A percentile compares a stretch with the other conserved stretches of the same genome.
These are phyloP conservation scores for Chrysanthemum seticuspe DNA, from an alignment of 129 eudicot genomes.

Conservation along the genomic window DNA sequence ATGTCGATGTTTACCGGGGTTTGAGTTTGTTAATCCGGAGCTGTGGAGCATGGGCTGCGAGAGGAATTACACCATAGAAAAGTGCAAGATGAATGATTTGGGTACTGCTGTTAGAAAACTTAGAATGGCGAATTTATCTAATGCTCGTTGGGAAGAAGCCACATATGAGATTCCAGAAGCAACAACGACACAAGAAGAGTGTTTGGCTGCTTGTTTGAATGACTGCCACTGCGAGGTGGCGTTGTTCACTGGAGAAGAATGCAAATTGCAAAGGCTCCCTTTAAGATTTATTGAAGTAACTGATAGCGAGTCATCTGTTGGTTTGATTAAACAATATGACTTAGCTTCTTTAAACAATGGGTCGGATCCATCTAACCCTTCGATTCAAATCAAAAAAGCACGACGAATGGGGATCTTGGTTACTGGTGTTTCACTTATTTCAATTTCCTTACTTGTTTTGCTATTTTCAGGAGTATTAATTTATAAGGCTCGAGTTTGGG, in stretches of 20 bases:
- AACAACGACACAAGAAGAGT: constrained; percentile 26
- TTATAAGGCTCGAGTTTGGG: constrained; percentile 1
- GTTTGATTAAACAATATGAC: constrained; percentile 3
- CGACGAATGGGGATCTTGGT: constrained; percentile 3
- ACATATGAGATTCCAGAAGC: constrained; percentile 12
- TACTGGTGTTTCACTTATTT: constrained; percentile 23
- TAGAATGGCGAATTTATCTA: constrained; percentile 11
- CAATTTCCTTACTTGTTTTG: constrained; percentile 5
- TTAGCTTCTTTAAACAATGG: constrained; percentile 1
- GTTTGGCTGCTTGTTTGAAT: constrained; percentile 28
- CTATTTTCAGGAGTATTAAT: constrained; percentile 21
- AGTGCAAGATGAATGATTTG: constrained; percentile 20
- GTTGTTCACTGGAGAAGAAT: constrained; percentile 13
- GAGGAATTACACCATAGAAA: constrained; percentile 30
- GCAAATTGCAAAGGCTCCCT: constrained; percentile 40
- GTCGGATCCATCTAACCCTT: constrained; percentile 3
- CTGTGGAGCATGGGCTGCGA: constrained; percentile 33
- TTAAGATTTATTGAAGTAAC: constrained; percentile 15
- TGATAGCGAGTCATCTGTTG: not conserved
- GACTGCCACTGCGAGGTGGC: constrained; percentile 47
- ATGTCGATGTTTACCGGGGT: constrained; percentile 45
- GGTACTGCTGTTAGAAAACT: not conserved
- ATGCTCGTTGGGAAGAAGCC: constrained; percentile 31
- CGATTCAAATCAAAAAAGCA: constrained; percentile 3
- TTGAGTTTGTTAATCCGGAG: constrained; percentile 11